Conservation (phyloP, 1,139 yeast genomes). For the Magnusiomyces fungicola region DNA sequence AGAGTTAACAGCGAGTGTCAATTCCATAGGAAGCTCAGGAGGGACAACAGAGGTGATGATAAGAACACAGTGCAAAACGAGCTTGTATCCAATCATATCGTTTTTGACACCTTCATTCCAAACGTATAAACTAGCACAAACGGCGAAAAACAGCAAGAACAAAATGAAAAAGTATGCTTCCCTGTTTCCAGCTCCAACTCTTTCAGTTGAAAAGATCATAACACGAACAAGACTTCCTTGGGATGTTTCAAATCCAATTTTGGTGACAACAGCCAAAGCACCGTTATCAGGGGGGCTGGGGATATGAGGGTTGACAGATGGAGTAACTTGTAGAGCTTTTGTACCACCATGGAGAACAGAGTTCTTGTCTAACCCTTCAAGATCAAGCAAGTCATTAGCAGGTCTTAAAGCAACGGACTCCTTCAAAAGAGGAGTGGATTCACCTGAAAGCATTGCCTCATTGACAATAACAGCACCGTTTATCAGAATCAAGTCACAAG, state of each 20-base stretch:
- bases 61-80: constrained; percentile 89
- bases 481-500: constrained; percentile 85
- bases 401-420: constrained; percentile 88
- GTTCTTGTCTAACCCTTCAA: constrained; percentile 83
- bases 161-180: constrained; percentile 90
- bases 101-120: constrained; percentile 96
- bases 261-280: constrained; percentile 81
- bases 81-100: constrained; percentile 92
- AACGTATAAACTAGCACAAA: constrained; percentile 95
- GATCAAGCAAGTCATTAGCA: constrained; percentile 52
- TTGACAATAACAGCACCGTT: constrained; percentile 91
- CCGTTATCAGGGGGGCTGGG: constrained; percentile 74
- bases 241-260: constrained; percentile 95
- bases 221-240: constrained; percentile 97
- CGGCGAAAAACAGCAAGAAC: constrained; percentile 82
- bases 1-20: constrained; percentile 94
- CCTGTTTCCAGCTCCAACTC: constrained; percentile 92
- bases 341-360: constrained; percentile 95
- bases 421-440: constrained; percentile 90
- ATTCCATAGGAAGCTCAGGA: constrained; percentile 98
- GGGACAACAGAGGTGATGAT: constrained; percentile 97
- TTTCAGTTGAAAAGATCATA: constrained; percentile 94
- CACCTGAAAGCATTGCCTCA: constrained; percentile 98
- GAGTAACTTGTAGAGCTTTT: constrained; percentile 83
- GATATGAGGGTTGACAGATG: constrained; percentile 47